A percentile compares a stretch with the other conserved stretches of the same genome.
Conservation (phyloP, 148 eudicot species). For the Vaccinium myrtillus region DNA sequence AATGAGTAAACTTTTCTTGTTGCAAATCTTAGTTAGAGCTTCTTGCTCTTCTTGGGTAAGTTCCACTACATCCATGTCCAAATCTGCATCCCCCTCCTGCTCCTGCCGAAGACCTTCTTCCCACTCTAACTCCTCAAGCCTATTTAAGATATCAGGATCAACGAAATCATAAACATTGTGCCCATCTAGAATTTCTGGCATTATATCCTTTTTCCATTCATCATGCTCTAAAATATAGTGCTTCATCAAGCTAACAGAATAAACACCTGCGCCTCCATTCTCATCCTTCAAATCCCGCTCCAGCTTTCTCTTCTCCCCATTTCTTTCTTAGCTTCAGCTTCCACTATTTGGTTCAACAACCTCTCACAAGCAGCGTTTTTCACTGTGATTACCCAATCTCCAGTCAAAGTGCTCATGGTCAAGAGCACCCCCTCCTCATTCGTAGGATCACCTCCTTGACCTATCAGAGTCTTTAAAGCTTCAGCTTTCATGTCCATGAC, state of each 20-base stretch:
- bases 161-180: conserved; percentile 86
- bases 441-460: too few relatives aligned
- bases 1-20: conserved; percentile 74
- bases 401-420: too few relatives aligned
- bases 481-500: too few relatives aligned
- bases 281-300: conserved; percentile 80
- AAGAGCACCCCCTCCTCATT: too few relatives aligned
- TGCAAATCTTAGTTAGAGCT: conserved; percentile 68
- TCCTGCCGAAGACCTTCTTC: conserved; percentile 73
- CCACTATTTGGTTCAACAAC: conserved; percentile 83
- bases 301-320: conserved; percentile 55
- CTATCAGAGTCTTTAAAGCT: too few relatives aligned
- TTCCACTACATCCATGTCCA: conserved; percentile 72
- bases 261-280: conserved; percentile 96
- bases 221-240: conserved; percentile 72
- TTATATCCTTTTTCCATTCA: conserved; percentile 86
- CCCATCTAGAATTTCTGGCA: conserved; percentile 88
- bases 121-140: conserved; percentile 87
- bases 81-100: conserved; percentile 62
- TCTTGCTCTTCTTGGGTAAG: conserved; percentile 63
- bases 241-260: conserved; percentile 81
- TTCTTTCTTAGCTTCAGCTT: conserved; percentile 63
- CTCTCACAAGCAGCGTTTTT: conserved; percentile 17
- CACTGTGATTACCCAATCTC: too few relatives aligned
- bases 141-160: conserved; percentile 78